Percentiles rank a stretch among this genome's conserved stretches.
Evolutionary conservation across 495 filamentous ascomycete species (phyloP).

Genomic region (Aspergillus conjunctus): DNA sequence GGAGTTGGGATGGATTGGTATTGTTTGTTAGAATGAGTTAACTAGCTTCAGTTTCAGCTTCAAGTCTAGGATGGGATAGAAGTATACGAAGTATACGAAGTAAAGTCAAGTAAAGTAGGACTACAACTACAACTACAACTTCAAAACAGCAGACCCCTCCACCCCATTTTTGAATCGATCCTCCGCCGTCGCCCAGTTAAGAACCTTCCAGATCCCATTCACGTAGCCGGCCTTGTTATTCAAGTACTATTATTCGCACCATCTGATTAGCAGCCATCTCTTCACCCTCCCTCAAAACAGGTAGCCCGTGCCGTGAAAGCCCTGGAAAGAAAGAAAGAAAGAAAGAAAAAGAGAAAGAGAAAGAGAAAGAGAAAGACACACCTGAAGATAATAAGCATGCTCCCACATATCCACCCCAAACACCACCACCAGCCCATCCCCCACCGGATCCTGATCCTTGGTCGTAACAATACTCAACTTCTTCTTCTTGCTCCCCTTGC

Average conservation of each 20-base stretch:
- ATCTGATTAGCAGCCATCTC: conserved; percentile 14
- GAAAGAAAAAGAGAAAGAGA: background rate
- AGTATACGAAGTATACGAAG: too few relatives aligned
- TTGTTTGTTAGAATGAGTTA: background rate
- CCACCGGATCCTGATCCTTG: conserved; percentile 89
- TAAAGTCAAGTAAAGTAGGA: too few relatives aligned
- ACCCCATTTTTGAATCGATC: conserved; percentile 59
- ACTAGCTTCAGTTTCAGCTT: too few relatives aligned
- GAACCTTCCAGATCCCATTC: conserved; percentile 88
- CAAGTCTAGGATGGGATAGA: too few relatives aligned
- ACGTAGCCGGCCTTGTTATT: conserved; percentile 98
- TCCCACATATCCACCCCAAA: conserved; percentile 98
- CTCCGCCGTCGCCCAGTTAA: conserved; percentile 94
- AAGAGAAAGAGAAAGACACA: conserved; percentile 31
- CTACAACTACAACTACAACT: too few relatives aligned
- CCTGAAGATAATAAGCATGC: conserved; percentile 69
- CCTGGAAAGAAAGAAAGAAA: background rate
- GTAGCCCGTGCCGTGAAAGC: background rate
- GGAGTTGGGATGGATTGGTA: background rate
- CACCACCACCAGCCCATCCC: conserved; percentile 73
- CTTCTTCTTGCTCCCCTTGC: conserved; percentile 51
- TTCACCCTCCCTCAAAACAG: background rate
- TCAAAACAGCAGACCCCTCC: background rate
- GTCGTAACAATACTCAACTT: conserved; percentile 70
- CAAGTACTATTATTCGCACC: conserved; percentile 74